Base-by-base conservation (phyloP, 345 rosid species). In the Syzygium aromaticum region DNA sequence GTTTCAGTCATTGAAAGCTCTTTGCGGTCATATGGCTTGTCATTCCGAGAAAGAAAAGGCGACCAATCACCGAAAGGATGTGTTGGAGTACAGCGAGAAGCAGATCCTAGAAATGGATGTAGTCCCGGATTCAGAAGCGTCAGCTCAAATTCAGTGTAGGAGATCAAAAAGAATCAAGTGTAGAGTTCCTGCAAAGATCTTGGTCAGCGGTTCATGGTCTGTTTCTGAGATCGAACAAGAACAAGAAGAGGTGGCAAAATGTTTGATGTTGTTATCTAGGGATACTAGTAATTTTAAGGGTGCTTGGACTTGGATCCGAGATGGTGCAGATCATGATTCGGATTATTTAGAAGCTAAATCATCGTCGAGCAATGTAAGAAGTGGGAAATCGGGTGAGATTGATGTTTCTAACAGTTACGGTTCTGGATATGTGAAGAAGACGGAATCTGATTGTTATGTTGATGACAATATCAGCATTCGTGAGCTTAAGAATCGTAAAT, bases 11-110 rank as follows among this genome's bases (percentile, higher is more conserved):
- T 78, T 93, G 88, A 96, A 96, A 94, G 99, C 99, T 87, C 94
- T 96, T 46, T 96, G 98, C 86, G 98, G 98, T 87, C 99, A 96
- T 90, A 95, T 95, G 98, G 99, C 99, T 89, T 93, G 90, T 90
- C 98, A 96, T 88, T 95, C 99, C 21, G 94, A 93, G 85, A 93
- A 92, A 88, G 96, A 92, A 25, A 93, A 90, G 91, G 61, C 57
- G 51, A 91, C 88, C 54, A 86, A 86, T 85, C 87, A 85, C 88
- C 84, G 87, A 52, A 91, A 92, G 88, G 92, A 90, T 25, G 89
- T 84, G 85, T 51, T 67, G 83, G 77, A 77, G 46, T 73, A 87
- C 64, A 83, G 88, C 54, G 92, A 88, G 87, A 92, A 90, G 89
- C 90, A 89, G 83, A 92, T 92, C 86, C 40, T 87, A 15, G 87